Evolutionary conservation across 306 rosid species (phyloP).

Genomic region (Fragaria nilgerrensis): DNA sequence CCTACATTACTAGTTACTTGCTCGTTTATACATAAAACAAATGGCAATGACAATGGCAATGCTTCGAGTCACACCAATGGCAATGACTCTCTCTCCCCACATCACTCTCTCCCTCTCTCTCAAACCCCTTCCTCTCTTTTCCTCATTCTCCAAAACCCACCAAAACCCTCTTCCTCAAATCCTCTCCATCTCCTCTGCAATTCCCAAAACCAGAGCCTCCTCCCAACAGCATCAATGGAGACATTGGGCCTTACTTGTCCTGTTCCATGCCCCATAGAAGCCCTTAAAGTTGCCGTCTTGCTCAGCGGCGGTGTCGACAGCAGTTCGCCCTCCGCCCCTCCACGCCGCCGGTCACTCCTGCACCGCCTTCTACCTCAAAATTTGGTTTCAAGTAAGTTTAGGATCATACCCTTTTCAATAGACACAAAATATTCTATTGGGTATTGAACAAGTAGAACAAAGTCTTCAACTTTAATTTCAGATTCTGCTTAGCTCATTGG

Average conservation of each 20-base stretch:
- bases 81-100: slow-evolving; percentile 15
- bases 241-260: slow-evolving; percentile 43
- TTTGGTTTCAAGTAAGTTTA: slow-evolving; percentile 79
- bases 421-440: not conserved
- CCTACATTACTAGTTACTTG: too few species aligned
- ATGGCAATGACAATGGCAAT: too few species aligned
- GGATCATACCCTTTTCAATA: not conserved
- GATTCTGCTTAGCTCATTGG: not conserved
- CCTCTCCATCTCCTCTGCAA: slow-evolving; percentile 7
- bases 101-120: slow-evolving; percentile 18
- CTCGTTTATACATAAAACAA: not conserved
- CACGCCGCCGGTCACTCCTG: slow-evolving; percentile 89
- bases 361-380: slow-evolving; percentile 86
- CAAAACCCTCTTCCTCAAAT: slow-evolving; percentile 18
- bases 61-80: not conserved
- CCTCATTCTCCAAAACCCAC: slow-evolving; percentile 13
- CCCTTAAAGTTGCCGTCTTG: slow-evolving; percentile 70
- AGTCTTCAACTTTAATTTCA: too few species aligned
- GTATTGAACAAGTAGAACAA: too few species aligned
- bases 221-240: slow-evolving; percentile 26
- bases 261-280: slow-evolving; percentile 59
- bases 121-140: slow-evolving; percentile 17
- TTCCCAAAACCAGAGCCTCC: slow-evolving; percentile 27
- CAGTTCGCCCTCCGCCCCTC: slow-evolving; percentile 82
- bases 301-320: slow-evolving; percentile 93